These are phyloP conservation scores for Borovskyia barvae DNA, from an alignment of 208 protist genomes.

Conservation along the genomic window DNA sequence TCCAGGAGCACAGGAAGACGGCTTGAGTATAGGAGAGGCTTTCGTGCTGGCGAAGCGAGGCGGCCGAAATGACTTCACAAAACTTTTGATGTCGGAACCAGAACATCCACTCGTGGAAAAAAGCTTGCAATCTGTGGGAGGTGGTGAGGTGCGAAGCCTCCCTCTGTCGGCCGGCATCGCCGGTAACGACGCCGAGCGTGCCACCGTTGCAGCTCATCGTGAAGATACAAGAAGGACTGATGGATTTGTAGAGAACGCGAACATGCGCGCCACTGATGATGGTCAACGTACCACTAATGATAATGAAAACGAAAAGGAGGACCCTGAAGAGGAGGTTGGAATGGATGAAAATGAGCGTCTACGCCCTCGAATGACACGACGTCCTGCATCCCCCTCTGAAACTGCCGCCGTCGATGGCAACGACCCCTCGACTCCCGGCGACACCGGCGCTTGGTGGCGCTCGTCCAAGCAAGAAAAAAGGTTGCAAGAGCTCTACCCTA, in stretches of 20 bases:
- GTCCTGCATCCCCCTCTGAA: not conserved
- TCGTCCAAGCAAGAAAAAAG: slow-evolving; percentile 54
- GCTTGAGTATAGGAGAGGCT: slow-evolving; percentile 69
- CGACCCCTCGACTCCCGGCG: slow-evolving; percentile 10
- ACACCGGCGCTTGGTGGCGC: slow-evolving; percentile 72
- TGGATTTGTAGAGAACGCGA: not conserved
- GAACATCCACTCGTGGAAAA: slow-evolving; percentile 29
- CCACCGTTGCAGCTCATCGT: too few species aligned
- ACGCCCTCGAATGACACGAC: slow-evolving; percentile 10
- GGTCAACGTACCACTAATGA: not conserved
- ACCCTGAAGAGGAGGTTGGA: not conserved
- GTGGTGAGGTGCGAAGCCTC: not conserved
- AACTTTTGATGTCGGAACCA: slow-evolving; percentile 82
- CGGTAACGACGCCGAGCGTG: too few species aligned
- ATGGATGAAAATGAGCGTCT: too few species aligned
- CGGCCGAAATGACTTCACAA: slow-evolving; percentile 77
- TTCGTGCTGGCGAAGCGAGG: slow-evolving; percentile 84
- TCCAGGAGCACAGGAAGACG: slow-evolving; percentile 80
- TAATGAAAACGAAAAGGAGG: slow-evolving; percentile 15
- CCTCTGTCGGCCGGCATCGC: slow-evolving; percentile 6
- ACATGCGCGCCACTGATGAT: not conserved
- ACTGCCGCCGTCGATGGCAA: not conserved
- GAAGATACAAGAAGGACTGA: not conserved
- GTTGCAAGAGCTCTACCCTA: slow-evolving; percentile 61
- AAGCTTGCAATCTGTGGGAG: not conserved